These are phyloP conservation scores for Typha latifolia DNA, from an alignment of 176 grass and related monocot genomes.

Conservation along the genomic window DNA sequence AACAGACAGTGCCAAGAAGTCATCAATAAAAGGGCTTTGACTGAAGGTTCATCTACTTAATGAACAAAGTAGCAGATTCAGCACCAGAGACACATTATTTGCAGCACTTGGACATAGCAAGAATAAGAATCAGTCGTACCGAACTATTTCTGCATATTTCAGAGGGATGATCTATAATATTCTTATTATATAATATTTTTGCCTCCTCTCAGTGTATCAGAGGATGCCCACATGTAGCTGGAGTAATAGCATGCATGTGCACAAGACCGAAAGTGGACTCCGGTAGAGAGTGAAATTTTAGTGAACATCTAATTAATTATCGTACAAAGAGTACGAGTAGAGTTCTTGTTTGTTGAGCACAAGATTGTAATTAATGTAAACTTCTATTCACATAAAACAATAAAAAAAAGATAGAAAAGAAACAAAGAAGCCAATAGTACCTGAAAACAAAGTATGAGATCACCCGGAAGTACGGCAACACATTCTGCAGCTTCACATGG, in stretches of 20 bases:
- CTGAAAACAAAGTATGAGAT: constrained; percentile 84
- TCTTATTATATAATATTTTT: no score
- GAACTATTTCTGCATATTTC: no score
- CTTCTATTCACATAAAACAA: not conserved
- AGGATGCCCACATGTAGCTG: no score
- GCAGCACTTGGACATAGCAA: no score
- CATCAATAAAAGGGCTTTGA: no score
- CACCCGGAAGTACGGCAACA: constrained; percentile 67
- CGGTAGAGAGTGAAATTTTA: not conserved
- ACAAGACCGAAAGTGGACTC: not conserved
- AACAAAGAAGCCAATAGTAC: constrained; percentile 14
- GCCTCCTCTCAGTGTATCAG: no score
- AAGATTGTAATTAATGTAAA: not conserved
- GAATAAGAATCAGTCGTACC: no score
- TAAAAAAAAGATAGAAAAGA: not conserved
- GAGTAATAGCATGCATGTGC: not conserved
- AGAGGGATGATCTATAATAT: no score
- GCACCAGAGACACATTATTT: no score
- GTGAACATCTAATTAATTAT: not conserved
- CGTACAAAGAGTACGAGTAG: not conserved
- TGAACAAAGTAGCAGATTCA: no score
- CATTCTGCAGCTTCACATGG: constrained; percentile 74
- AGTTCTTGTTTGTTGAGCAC: not conserved
- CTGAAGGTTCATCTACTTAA: no score
- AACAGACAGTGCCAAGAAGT: no score